phyloP scores from a whole-genome alignment of 805 yeast species.

The Debaryomyces prosopidis region DNA sequence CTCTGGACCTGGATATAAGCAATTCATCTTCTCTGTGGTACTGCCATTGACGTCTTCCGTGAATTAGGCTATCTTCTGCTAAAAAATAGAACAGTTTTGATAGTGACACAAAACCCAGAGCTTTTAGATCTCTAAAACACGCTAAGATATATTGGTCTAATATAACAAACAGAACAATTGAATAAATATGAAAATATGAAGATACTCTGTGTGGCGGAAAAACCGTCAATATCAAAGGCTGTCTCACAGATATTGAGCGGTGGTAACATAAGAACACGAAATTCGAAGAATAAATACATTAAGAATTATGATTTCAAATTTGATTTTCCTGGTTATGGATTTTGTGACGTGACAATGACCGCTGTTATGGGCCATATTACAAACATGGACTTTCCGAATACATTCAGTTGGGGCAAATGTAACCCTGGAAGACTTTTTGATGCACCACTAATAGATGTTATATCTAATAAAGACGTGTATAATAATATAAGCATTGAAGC shows the following conservation, averaged over 20 bases:
- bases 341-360: conserved; percentile 84
- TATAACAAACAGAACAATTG: too few species aligned
- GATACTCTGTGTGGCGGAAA: conserved; percentile 94
- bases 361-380: conserved; percentile 87
- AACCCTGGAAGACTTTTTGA: conserved; percentile 66
- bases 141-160: neutral
- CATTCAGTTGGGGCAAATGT: conserved; percentile 65
- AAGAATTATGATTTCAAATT: conserved; percentile 78
- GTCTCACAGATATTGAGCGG: conserved; percentile 78
- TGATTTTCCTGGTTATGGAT: conserved; percentile 61
- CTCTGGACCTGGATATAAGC: too few species aligned
- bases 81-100: too few species aligned
- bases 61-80: too few species aligned
- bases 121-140: neutral
- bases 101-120: too few species aligned
- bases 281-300: conserved; percentile 59
- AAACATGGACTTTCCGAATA: conserved; percentile 61
- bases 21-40: too few species aligned
- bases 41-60: too few species aligned
- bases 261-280: conserved; percentile 51
- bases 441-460: conserved; percentile 57
- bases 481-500: conserved; percentile 71
- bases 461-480: conserved; percentile 50
- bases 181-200: conserved; percentile 45
- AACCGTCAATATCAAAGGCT: conserved; percentile 89